Evolutionary conservation across 2,329 filamentous ascomycete species (phyloP), one percentile per base, ranked within the genome.

Genomic region (Rhynchosporium graminicola): DNA sequence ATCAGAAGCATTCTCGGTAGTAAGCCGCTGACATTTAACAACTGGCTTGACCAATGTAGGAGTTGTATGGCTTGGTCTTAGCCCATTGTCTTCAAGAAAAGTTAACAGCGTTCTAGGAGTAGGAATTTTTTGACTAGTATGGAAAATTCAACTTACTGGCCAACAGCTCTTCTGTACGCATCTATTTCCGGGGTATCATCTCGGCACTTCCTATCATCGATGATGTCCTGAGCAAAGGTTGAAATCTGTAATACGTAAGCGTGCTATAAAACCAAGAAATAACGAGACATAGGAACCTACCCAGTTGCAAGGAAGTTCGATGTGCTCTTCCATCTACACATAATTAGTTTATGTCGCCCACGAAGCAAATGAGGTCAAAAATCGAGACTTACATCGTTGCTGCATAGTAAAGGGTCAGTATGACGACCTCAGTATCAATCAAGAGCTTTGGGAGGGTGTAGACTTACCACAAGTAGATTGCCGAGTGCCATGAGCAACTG

Each of bases 401-500:
- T 42, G 38, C 8, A 40, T n/a, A 51, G 15, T n/a, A 15, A 13
- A 40, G 4, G 26, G 7, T 52, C 38, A 52, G 50, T 4, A 3
- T 28, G 3, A n/a, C 12, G 36, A 1, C 7, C 12, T 20, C 20
- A 12, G n/a, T 20, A 8, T 40, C 1, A 6, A 7, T 36, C 15
- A 4, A 26, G 7, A 7, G 7, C 7, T 15, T n/a, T 40, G 1
- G 33, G n/a, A 3, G 3, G 7, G n/a, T 26, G 15, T 12, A 12
- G 15, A 52, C 50, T 52, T 52, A 52, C 50, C 50, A 52, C 50
- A 52, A 42, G 4, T 26, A 5, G 20, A 54, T 54, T 28, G 33
- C 51, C 7, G 51, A 40, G 20, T 54, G 51, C 51, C 51, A 54
- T 2, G 51, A 54, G 13, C 51, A 54, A 20, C 51, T 54, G 51